Percentiles rank a stretch among this genome's conserved stretches.
Evolutionary conservation across 805 yeast species (phyloP).

Genomic region (Candida morakotiae): DNA sequence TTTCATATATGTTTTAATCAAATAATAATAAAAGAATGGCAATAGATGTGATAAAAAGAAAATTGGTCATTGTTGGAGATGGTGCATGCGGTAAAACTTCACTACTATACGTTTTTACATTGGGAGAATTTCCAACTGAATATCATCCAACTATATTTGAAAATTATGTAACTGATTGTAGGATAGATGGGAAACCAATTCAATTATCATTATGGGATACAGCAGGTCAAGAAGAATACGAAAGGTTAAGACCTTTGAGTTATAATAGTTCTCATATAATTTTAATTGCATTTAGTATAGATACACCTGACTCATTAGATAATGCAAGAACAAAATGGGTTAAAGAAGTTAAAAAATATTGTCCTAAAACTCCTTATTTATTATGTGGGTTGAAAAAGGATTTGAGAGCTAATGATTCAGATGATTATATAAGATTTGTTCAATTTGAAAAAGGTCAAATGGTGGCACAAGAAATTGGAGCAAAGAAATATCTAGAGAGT

Average conservation of each 20-base stretch:
- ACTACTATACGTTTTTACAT: slow-evolving; percentile 80
- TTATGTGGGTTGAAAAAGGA: slow-evolving; percentile 86
- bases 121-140: slow-evolving; percentile 90
- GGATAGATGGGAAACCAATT: slow-evolving; percentile 91
- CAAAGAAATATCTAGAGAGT: slow-evolving; percentile 79
- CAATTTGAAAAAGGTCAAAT: slow-evolving; percentile 57
- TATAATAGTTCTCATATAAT: slow-evolving; percentile 86
- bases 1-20: no score
- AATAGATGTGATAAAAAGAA: slow-evolving; percentile 42
- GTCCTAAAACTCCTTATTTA: slow-evolving; percentile 75
- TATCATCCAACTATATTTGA: slow-evolving; percentile 94
- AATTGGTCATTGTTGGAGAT: slow-evolving; percentile 88
- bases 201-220: slow-evolving; percentile 92
- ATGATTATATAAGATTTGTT: slow-evolving; percentile 43
- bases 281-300: slow-evolving; percentile 80
- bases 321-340: slow-evolving; percentile 88
- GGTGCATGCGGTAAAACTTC: slow-evolving; percentile 96
- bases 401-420: slow-evolving; percentile 48
- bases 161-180: slow-evolving; percentile 88
- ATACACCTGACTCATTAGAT: slow-evolving; percentile 77
- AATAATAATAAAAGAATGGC: slow-evolving; percentile 6
- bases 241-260: slow-evolving; percentile 75
- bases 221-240: slow-evolving; percentile 75
- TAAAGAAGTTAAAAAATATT: slow-evolving; percentile 72
- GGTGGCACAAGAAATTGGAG: slow-evolving; percentile 77